Evolutionary conservation across 2,329 filamentous ascomycete species (phyloP).

Genomic region (Neocucurbitaria cava): DNA sequence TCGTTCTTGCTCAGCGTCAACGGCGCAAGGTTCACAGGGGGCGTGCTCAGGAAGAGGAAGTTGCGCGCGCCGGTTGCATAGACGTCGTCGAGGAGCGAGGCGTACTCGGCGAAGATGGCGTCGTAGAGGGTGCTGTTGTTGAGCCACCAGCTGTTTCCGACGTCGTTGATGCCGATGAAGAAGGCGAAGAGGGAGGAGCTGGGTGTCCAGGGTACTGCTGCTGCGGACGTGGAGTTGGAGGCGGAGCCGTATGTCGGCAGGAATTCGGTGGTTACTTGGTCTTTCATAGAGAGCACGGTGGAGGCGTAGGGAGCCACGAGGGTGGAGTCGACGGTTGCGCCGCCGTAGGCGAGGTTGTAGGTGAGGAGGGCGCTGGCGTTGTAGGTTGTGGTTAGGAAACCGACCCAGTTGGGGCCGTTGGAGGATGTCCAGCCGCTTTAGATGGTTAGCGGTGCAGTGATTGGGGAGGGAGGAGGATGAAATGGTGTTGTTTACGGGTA

Average conservation of each 20-base stretch:
- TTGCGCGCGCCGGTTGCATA: constrained; percentile 57
- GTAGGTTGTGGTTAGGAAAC: constrained; percentile 49
- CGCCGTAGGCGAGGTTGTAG: constrained; percentile 61
- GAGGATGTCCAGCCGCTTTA: constrained; percentile 41
- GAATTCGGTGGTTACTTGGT: constrained; percentile 58
- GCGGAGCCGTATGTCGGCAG: constrained; percentile 50
- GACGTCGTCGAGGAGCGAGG: constrained; percentile 47
- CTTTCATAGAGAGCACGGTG: constrained; percentile 58
- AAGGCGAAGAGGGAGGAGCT: constrained; percentile 57
- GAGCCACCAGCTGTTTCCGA: constrained; percentile 58
- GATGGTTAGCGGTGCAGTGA: constrained; percentile 4
- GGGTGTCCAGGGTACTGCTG: constrained; percentile 56
- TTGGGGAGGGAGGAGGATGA: background rate
- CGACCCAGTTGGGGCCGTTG: constrained; percentile 65
- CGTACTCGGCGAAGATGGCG: constrained; percentile 49
- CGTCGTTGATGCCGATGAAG: constrained; percentile 65
- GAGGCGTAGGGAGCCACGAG: constrained; percentile 58
- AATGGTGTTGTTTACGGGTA: constrained; percentile 54
- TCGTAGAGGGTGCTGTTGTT: constrained; percentile 45
- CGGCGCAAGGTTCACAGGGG: constrained; percentile 61
- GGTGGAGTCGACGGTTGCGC: constrained; percentile 51
- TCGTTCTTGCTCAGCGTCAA: constrained; percentile 50
- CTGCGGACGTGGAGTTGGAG: too few species aligned
- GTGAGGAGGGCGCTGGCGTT: constrained; percentile 55
- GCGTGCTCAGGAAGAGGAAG: constrained; percentile 58